Conservation (phyloP, 306 rosid species). For the Begonia loranthoides region DNA sequence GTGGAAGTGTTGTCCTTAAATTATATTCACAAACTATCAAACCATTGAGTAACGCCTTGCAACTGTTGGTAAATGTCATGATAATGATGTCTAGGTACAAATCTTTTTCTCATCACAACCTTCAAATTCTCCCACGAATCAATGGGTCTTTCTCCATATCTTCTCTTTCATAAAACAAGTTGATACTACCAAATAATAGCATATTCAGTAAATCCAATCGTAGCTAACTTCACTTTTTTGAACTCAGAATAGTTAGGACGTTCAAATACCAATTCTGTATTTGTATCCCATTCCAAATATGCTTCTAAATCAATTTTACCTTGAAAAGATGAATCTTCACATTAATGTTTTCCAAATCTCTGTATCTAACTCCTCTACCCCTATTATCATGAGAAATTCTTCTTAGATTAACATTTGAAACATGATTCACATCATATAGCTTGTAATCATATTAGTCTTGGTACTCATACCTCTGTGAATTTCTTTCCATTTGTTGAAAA, state of each 20-base stretch:
- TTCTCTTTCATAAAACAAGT: neutral
- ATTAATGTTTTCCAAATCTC: neutral
- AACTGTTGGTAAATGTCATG: too few relatives aligned
- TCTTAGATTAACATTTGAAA: neutral
- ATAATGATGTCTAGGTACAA: too few relatives aligned
- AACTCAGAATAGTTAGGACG: neutral
- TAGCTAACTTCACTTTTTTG: conserved; percentile 1
- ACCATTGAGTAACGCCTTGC: too few relatives aligned
- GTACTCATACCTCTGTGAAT: neutral
- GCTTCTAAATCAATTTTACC: neutral
- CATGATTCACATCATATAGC: too few relatives aligned
- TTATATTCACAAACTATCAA: too few relatives aligned
- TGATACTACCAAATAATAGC: conserved; percentile 7
- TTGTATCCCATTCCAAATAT: neutral
- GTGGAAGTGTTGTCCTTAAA: too few relatives aligned
- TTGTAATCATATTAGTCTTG: neutral
- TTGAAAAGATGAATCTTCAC: conserved; percentile 2
- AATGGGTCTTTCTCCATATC: neutral
- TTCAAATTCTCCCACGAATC: neutral
- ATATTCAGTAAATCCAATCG: neutral
- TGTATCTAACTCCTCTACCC: too few relatives aligned
- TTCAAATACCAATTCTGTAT: neutral
- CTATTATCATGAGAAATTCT: neutral
- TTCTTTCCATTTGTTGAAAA: neutral
- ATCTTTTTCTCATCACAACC: too few relatives aligned